Evolutionary conservation across 345 rosid species (phyloP), one percentile per base, ranked within the genome.

Genomic region (Iberis pinnata): DNA sequence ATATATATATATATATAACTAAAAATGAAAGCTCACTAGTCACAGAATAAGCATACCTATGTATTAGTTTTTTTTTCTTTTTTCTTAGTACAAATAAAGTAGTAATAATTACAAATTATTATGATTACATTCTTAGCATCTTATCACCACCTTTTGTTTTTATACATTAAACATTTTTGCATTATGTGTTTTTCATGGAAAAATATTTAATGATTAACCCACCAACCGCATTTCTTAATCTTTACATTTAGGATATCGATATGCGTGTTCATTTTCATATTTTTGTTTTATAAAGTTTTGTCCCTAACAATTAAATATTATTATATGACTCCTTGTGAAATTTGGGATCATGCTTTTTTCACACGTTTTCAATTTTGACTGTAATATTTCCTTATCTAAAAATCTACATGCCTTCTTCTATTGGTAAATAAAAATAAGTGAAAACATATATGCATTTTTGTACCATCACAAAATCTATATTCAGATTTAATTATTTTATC

Each of bases 211-310:
- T 67, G 67, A 60, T 67, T 46, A 67, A 46, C 1, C 61, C 67
- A 67, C 67, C 72, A 54, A 67, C 66, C 57, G 54, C 61, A 55
- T 60, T 60, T 67, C 72, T 67, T 60, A 67, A 67, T 60, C 52
- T 67, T 67, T 60, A 67, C 72, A 67, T 47, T 53, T 67, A 48
- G 56, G 9, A 31, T 59, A 29, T 46, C 25, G 6, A 11, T 44
- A 43, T 16, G 44, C 20, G 26, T 56, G 51, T 12, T 48, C 50
- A 33, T 16, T 56, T 42, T 18, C 5, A 14, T 46, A 9, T 27
- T n/a, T 18, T 14, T 47, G 11, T 25, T 44, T 18, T 40, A 12
- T 43, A 20, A 24, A 33, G 22, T 53, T 52, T 53, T 18, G 47
- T 49, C 49, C 18, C 9, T 25, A 65, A 31, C 39, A 24, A 49